Conservation (phyloP, 208 protist species). For the Crithidia mellificae region DNA sequence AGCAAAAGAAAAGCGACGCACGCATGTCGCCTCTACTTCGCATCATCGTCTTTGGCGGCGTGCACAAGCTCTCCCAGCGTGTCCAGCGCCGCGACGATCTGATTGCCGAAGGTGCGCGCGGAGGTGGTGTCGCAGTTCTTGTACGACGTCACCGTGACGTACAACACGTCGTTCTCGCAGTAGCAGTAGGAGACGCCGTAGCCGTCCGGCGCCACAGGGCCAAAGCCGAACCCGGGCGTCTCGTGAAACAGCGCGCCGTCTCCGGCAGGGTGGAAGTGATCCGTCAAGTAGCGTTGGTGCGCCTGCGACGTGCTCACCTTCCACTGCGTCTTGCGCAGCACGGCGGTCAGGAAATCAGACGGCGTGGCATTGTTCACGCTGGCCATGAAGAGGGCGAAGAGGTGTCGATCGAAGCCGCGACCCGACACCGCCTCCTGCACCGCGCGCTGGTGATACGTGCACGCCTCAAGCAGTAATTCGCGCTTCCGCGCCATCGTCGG, state of each 20-base stretch:
- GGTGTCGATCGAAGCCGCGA: slow-evolving; percentile 82
- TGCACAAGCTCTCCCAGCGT: slow-evolving; percentile 35
- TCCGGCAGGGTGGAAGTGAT: slow-evolving; percentile 38
- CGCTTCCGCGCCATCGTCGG: slow-evolving; percentile 29
- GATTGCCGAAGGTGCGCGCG: slow-evolving; percentile 34
- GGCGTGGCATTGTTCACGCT: slow-evolving; percentile 47
- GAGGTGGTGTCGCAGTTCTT: slow-evolving; percentile 53
- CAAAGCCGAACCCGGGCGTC: slow-evolving; percentile 83
- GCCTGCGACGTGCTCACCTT: slow-evolving; percentile 82
- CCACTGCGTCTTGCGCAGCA: slow-evolving; percentile 70
- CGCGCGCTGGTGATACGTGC: slow-evolving; percentile 51
- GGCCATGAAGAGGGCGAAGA: slow-evolving; percentile 88
- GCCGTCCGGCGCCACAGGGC: slow-evolving; percentile 79
- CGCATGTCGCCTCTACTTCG: not conserved
- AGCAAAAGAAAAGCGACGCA: not conserved
- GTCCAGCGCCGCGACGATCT: slow-evolving; percentile 51
- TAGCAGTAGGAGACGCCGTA: slow-evolving; percentile 92
- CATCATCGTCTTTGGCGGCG: too few relatives aligned
- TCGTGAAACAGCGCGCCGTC: slow-evolving; percentile 39
- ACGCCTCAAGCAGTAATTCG: slow-evolving; percentile 54
- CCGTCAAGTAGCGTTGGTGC: slow-evolving; percentile 65
- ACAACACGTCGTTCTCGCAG: slow-evolving; percentile 64
- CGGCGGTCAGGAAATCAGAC: slow-evolving; percentile 65
- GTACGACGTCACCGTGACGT: slow-evolving; percentile 83
- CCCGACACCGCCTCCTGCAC: slow-evolving; percentile 71